These are phyloP conservation scores for Rhynchosporium graminicola DNA, from an alignment of 2,329 filamentous ascomycete genomes.

Conservation along the genomic window DNA sequence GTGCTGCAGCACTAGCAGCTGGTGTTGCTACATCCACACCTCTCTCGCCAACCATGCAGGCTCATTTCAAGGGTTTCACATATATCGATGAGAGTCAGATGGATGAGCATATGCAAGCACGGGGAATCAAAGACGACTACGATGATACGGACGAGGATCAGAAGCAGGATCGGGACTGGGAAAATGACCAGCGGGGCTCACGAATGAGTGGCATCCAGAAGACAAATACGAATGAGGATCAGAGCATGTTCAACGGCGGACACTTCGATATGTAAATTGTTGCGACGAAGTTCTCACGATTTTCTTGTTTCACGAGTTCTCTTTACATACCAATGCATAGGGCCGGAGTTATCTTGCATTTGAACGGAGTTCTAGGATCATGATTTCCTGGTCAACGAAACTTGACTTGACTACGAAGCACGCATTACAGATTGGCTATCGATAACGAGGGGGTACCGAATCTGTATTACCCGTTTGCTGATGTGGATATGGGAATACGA, in stretches of 20 bases:
- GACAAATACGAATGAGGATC: constrained; percentile 56
- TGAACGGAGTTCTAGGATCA: constrained; percentile 22
- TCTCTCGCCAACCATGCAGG: constrained; percentile 91
- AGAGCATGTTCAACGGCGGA: constrained; percentile 60
- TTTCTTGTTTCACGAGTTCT: constrained; percentile 29
- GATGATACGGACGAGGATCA: constrained; percentile 64
- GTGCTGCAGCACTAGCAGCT: constrained; percentile 81
- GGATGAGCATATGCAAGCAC: constrained; percentile 75
- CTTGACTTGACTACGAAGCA: constrained; percentile 5
- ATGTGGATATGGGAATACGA: constrained; percentile 16
- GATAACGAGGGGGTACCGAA: neutral
- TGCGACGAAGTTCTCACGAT: constrained; percentile 20
- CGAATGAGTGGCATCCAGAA: constrained; percentile 66
- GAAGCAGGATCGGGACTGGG: constrained; percentile 46
- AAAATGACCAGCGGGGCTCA: constrained; percentile 46
- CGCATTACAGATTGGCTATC: constrained; percentile 17
- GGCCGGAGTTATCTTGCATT: constrained; percentile 36
- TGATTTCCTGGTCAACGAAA: neutral
- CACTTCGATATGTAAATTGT: constrained; percentile 62
- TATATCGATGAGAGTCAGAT: constrained; percentile 98
- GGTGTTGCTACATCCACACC: constrained; percentile 90
- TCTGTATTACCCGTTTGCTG: constrained; percentile 10
- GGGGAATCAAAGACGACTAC: constrained; percentile 49
- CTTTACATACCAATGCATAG: constrained; percentile 35
- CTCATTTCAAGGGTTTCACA: constrained; percentile 97